phyloP scores from a whole-genome alignment of 2,329 filamentous ascomycete species.

The Alternaria sp. region DNA sequence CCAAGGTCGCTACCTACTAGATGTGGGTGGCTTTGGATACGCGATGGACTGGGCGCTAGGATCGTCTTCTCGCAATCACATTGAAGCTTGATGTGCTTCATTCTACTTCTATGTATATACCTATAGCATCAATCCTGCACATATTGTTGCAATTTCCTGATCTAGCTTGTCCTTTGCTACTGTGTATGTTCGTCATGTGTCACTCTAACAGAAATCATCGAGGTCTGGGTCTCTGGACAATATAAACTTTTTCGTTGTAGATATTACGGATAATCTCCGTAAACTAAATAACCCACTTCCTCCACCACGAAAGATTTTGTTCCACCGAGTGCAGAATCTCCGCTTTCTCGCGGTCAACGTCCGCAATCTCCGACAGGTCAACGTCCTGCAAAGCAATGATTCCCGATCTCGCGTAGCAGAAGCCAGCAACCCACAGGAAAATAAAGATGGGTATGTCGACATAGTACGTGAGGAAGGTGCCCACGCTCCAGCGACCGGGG shows the following conservation, averaged over 20 bases:
- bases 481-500: constrained; percentile 64
- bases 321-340: not conserved
- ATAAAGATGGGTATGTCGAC: constrained; percentile 44
- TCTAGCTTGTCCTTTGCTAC: not conserved
- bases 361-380: not conserved
- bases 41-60: not conserved
- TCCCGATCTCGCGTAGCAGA: not conserved
- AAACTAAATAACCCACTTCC: not conserved
- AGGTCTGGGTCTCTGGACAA: not conserved
- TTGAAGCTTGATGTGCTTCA: not conserved
- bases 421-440: not conserved
- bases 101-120: constrained; percentile 18
- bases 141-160: not conserved
- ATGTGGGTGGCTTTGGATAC: not conserved
- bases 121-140: not conserved
- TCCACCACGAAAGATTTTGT: not conserved
- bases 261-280: not conserved
- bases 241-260: not conserved
- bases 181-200: not conserved
- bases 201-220: not conserved
- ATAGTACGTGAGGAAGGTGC: constrained; percentile 57
- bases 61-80: not conserved
- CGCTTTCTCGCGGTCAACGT: not conserved
- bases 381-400: not conserved
- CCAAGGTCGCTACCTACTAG: constrained; percentile 47